Conservation (phyloP, 75 land plant genomes). For the Isoetes taiwanensis region DNA sequence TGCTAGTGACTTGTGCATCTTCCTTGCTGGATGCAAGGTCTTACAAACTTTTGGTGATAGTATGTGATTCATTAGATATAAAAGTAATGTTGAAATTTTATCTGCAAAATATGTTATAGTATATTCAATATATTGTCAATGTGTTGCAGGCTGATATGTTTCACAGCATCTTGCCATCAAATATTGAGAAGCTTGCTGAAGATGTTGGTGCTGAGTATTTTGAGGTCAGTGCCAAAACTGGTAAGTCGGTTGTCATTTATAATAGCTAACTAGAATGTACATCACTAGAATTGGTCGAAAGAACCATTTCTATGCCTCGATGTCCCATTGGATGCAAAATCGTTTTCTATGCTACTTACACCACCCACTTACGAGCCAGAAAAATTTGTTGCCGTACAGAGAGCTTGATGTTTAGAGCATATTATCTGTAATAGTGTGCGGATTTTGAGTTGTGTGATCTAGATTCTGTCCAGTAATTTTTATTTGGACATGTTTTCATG, state of each 20-base stretch:
- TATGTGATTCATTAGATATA: not conserved
- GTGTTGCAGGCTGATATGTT: not conserved
- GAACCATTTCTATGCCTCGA: not conserved
- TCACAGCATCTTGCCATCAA: not conserved
- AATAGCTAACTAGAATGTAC: too few relatives aligned
- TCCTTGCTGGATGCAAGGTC: constrained; percentile 5
- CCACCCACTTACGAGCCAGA: too few relatives aligned
- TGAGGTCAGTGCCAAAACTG: constrained; percentile 8
- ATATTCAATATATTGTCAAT: not conserved
- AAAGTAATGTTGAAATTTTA: not conserved
- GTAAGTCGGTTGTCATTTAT: too few relatives aligned
- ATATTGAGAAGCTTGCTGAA: not conserved
- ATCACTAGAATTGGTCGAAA: not conserved
- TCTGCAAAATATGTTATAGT: not conserved
- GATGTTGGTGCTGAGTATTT: constrained; percentile 3
- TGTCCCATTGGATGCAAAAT: too few relatives aligned
- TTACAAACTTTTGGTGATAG: not conserved
- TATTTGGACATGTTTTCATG: too few relatives aligned
- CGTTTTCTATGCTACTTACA: too few relatives aligned
- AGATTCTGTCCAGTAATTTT: too few relatives aligned
- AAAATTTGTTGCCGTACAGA: too few relatives aligned
- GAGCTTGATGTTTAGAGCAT: too few relatives aligned
- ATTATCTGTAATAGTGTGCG: too few relatives aligned
- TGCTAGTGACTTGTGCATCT: not conserved
- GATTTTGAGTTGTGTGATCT: too few relatives aligned